phyloP scores from a whole-genome alignment of 495 filamentous ascomycete genomes.

The Aspergillus ostianus region DNA sequence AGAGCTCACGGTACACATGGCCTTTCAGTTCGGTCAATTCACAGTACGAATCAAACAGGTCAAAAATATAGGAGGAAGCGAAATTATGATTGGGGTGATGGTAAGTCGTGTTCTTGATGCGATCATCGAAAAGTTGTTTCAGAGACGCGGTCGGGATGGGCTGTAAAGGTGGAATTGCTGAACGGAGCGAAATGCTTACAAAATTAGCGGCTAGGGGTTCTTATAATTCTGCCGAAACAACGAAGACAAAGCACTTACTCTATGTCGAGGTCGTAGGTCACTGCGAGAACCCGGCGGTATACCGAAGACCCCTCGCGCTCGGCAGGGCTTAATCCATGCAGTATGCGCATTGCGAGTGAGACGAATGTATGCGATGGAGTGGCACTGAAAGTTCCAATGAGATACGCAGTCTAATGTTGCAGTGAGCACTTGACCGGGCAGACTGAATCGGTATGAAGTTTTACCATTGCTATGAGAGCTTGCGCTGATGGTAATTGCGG shows the following conservation, averaged over 20 bases:
- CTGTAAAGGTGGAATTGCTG: not conserved
- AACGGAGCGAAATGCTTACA: not conserved
- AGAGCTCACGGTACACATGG: constrained; percentile 1
- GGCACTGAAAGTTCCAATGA: not conserved
- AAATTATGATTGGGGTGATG: not conserved
- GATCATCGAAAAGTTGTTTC: not conserved
- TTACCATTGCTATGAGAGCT: constrained; percentile 2
- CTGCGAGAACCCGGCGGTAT: not conserved
- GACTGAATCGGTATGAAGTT: not conserved
- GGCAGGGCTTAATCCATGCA: not conserved
- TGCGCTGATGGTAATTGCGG: constrained; percentile 1
- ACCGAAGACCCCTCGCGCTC: not conserved
- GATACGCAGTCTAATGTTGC: not conserved
- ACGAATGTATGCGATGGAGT: not conserved
- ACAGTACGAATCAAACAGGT: not conserved
- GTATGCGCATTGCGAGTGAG: not conserved
- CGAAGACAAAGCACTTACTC: not conserved
- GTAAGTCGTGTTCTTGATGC: not conserved
- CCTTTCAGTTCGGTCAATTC: not conserved
- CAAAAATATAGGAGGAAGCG: not conserved
- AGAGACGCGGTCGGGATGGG: not conserved
- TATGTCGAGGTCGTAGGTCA: not conserved
- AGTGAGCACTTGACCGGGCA: not conserved
- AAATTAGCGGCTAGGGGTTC: not conserved
- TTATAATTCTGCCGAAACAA: not conserved